Evolutionary conservation across 805 yeast genomes (phyloP).

Genomic region (Zygoascus biomembranicola): DNA sequence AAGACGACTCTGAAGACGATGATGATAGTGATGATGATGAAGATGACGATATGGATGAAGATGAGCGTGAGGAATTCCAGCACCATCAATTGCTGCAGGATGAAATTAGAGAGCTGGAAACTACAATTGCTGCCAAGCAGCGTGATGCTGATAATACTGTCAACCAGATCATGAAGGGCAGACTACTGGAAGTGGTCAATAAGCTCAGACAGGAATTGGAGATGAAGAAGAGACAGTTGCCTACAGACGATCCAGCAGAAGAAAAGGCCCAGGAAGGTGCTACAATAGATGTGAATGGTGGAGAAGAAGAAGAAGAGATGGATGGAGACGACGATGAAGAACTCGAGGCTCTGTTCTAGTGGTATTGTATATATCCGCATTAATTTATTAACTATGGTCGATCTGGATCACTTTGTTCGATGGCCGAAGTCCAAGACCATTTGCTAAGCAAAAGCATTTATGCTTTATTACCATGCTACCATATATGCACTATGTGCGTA

Average conservation of each 20-base stretch:
- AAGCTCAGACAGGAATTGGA: constrained; percentile 77
- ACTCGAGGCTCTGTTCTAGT: constrained; percentile 35
- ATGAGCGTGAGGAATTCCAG: constrained; percentile 44
- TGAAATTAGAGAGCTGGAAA: constrained; percentile 74
- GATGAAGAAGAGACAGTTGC: constrained; percentile 61
- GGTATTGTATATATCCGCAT: constrained; percentile 24
- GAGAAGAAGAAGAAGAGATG: constrained; percentile 28
- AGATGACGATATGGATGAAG: constrained; percentile 44
- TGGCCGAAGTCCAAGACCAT: background rate
- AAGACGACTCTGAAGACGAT: constrained; percentile 48
- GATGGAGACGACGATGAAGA: constrained; percentile 43
- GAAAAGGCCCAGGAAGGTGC: constrained; percentile 26
- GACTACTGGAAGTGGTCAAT: constrained; percentile 73
- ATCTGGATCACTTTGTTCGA: background rate
- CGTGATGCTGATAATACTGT: constrained; percentile 61
- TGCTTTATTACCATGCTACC: background rate
- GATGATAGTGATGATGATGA: constrained; percentile 43
- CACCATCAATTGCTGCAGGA: constrained; percentile 72
- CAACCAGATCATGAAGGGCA: constrained; percentile 77
- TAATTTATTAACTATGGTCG: background rate
- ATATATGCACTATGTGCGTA: background rate
- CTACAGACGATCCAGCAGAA: constrained; percentile 23
- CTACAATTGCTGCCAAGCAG: constrained; percentile 67
- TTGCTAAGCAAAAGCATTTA: background rate
- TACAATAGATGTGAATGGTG: constrained; percentile 29